These are phyloP conservation scores for Aspergillus nidulans DNA, from an alignment of 495 filamentous ascomycete species.

Conservation along the genomic window DNA sequence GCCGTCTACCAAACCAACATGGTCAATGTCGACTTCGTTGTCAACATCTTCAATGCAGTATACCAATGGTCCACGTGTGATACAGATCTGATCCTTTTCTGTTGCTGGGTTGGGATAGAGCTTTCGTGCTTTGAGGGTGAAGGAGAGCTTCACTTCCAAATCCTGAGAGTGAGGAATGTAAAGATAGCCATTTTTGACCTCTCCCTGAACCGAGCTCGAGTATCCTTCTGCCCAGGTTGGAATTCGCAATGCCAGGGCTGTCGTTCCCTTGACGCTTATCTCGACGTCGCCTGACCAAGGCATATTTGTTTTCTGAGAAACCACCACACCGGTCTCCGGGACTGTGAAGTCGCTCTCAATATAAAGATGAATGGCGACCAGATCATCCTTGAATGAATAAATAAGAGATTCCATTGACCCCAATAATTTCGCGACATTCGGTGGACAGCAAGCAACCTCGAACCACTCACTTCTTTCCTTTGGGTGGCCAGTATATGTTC, in stretches of 20 bases:
- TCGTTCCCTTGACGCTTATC: constrained; percentile 1
- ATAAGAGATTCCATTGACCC: constrained; percentile 7
- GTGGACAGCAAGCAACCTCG: constrained; percentile 12
- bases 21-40: constrained; percentile 8
- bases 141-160: neutral
- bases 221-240: constrained; percentile 8
- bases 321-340: neutral
- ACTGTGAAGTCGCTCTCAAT: constrained; percentile 6
- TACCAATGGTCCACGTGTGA: constrained; percentile 10
- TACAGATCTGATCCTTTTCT: constrained; percentile 5
- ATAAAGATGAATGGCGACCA: constrained; percentile 7
- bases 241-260: constrained; percentile 5
- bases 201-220: constrained; percentile 1
- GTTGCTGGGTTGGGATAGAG: constrained; percentile 4
- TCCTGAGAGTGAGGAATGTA: neutral
- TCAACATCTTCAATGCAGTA: constrained; percentile 14
- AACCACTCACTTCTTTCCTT: constrained; percentile 8
- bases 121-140: neutral
- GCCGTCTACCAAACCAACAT: neutral
- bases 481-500: neutral
- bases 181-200: constrained; percentile 1
- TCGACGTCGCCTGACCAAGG: constrained; percentile 7
- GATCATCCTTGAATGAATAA: constrained; percentile 3
- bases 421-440: constrained; percentile 7
- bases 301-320: constrained; percentile 4